Percentiles rank a stretch among this genome's conserved stretches.
Evolutionary conservation across 2,329 filamentous ascomycete genomes (phyloP).

Genomic region (Aplosporella prunicola): DNA sequence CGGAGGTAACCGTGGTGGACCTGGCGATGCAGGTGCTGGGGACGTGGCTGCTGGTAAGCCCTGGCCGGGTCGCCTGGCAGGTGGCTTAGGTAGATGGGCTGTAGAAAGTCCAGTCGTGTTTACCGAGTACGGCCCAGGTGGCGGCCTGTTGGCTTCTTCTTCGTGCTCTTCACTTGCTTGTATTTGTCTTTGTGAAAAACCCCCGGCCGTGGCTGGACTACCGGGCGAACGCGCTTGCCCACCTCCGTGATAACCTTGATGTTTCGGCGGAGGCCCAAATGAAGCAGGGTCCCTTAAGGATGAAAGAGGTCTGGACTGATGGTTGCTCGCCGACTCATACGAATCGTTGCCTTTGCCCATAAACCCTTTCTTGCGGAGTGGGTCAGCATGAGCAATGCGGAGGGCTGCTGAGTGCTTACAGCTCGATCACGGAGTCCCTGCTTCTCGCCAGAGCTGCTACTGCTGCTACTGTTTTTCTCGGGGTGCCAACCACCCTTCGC

Average conservation of each 20-base stretch:
- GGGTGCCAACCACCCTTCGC: constrained; percentile 43
- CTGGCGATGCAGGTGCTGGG: constrained; percentile 21
- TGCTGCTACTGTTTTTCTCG: constrained; percentile 18
- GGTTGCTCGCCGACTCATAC: constrained; percentile 30
- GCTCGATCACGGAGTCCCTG: constrained; percentile 5
- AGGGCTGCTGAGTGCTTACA: constrained; percentile 3
- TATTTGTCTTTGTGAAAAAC: constrained; percentile 24
- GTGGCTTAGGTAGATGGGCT: constrained; percentile 60
- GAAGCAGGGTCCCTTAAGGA: constrained; percentile 64
- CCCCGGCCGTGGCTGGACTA: not conserved
- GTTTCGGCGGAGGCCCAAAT: constrained; percentile 75
- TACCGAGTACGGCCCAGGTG: constrained; percentile 56
- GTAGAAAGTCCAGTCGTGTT: constrained; percentile 65
- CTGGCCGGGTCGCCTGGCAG: constrained; percentile 39
- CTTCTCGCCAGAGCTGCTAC: not conserved
- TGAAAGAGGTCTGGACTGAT: constrained; percentile 54
- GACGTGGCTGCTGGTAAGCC: constrained; percentile 20
- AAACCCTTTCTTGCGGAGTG: constrained; percentile 45
- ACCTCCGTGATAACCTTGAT: constrained; percentile 10
- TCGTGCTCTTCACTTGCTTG: constrained; percentile 25
- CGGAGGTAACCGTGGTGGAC: constrained; percentile 43
- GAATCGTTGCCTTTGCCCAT: constrained; percentile 46
- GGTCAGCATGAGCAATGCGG: constrained; percentile 6
- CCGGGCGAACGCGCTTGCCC: constrained; percentile 1
- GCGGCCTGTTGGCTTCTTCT: constrained; percentile 28